Base-by-base conservation (phyloP, 768 basidiomycete species). In the Candolleomyces efflorescens region DNA sequence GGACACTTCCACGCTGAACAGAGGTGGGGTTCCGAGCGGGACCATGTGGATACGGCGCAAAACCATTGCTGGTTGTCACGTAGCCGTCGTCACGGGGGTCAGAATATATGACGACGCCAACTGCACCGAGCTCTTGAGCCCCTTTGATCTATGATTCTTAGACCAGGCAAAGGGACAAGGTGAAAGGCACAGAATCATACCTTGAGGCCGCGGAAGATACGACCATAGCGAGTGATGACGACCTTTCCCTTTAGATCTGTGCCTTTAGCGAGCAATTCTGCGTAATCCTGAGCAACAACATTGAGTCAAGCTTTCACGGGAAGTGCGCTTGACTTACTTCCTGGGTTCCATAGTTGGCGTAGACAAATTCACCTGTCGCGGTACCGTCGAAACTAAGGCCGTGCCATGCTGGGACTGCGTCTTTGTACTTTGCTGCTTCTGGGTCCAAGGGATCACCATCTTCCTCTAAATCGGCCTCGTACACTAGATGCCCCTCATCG, bases 1-100 rank as follows among this genome's bases (percentile, higher is more conserved):
- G 83, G 1, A 92, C 91, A 46, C 86, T 89, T 22, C 94, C 94
- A 53, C 94, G 82, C 67, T 97, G 86, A 10, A 97, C 89, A n/a
- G 88, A 84, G 3, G 82, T 82, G 0, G 89, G 89, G 69, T 92
- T 90, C 54, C 92, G 80, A 32, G 94, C 95, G 22, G 94, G 94
- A 2, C 95, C 94, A 24, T 81, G 73, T 2, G 95, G 95, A 65
- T 92, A 67, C 51, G 84, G 73, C 20, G 77, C 69, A 68, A 88
- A 92, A 11, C 91, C 92, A 58, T 92, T 91, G 58, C 81, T 79
- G 15, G 77, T 78, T 2, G 85, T 89, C 36, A 91, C 86, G 48
- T 73, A 77, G 3, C 92, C 93, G 63, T 95, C 91, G 67, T 94
- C 91, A 32, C 83, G 83, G 11, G 87, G 86, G 71, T 95, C 93